Conservation (phyloP, 441 rosid genomes). For the Brassica balearica region DNA sequence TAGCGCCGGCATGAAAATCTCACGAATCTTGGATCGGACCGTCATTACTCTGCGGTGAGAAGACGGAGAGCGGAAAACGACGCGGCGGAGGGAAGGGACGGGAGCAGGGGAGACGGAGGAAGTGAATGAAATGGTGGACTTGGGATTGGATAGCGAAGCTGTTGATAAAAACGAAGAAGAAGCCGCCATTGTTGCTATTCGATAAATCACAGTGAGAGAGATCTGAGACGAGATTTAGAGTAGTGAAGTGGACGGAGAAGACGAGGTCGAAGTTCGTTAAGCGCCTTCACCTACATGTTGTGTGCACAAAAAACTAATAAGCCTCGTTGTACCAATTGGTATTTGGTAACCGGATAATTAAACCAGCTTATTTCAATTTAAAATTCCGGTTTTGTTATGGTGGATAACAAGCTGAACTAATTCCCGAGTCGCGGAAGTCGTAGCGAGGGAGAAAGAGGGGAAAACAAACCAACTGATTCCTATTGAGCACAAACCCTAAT, state of each 20-base stretch:
- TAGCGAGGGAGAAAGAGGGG: background rate
- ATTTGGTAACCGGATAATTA: constrained; percentile 24
- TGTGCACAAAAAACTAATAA: too few relatives aligned
- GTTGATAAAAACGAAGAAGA: constrained; percentile 54
- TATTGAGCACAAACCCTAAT: constrained; percentile 60
- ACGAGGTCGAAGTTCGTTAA: constrained; percentile 68
- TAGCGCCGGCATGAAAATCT: constrained; percentile 98
- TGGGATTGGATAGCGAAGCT: constrained; percentile 44
- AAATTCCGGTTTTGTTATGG: constrained; percentile 16
- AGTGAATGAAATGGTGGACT: constrained; percentile 46
- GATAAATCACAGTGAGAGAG: constrained; percentile 26
- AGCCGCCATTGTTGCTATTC: constrained; percentile 50
- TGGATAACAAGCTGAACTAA: constrained; percentile 9
- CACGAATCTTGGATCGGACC: constrained; percentile 83
- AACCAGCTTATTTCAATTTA: background rate
- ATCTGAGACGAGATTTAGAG: constrained; percentile 17
- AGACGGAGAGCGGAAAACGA: constrained; percentile 38
- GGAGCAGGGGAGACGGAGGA: constrained; percentile 46
- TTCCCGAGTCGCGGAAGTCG: background rate
- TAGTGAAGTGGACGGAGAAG: constrained; percentile 70
- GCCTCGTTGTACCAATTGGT: background rate
- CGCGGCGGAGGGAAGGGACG: constrained; percentile 45
- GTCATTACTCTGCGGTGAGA: constrained; percentile 46
- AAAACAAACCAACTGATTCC: constrained; percentile 14
- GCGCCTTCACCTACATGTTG: constrained; percentile 43